phyloP scores from a whole-genome alignment of 2,329 filamentous ascomycete species.

The Zymoseptoria ardabiliae region DNA sequence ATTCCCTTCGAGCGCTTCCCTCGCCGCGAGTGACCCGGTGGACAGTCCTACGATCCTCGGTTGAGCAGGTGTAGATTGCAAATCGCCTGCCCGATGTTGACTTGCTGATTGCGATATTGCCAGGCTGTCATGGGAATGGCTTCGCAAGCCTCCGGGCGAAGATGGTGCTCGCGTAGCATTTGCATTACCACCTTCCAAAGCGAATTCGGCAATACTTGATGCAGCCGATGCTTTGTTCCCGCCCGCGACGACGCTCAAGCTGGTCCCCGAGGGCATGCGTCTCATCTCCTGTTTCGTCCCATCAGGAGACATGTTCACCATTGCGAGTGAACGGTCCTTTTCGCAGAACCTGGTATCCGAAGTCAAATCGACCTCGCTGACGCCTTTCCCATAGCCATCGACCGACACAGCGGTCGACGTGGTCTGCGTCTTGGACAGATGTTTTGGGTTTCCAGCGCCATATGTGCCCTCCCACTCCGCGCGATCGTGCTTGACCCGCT shows the following conservation, averaged over 20 bases:
- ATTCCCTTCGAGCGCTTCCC: slow-evolving; percentile 30
- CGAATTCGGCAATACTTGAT: slow-evolving; percentile 7
- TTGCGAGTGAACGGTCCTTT: slow-evolving; percentile 9
- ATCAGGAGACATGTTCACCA: slow-evolving; percentile 3
- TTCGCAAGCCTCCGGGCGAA: not conserved
- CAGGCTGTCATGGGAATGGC: not conserved
- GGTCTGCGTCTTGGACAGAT: slow-evolving; percentile 29
- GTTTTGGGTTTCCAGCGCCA: slow-evolving; percentile 46
- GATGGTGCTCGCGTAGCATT: not conserved
- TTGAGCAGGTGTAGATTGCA: not conserved
- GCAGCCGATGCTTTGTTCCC: slow-evolving; percentile 6
- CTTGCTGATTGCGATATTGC: not conserved
- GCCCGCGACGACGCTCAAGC: slow-evolving; percentile 1
- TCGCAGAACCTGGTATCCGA: slow-evolving; percentile 4
- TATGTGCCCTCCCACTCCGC: slow-evolving; percentile 72
- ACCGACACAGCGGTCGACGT: slow-evolving; percentile 46
- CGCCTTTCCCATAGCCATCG: slow-evolving; percentile 11
- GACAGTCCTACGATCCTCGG: slow-evolving; percentile 6
- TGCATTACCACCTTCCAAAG: not conserved
- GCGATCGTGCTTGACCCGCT: slow-evolving; percentile 54
- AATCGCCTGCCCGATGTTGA: not conserved
- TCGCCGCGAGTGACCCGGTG: slow-evolving; percentile 7
- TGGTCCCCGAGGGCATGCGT: slow-evolving; percentile 1
- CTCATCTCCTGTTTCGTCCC: not conserved
- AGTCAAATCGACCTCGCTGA: not conserved